These are phyloP conservation scores for Pseudocercospora vitis DNA, from an alignment of 2,329 filamentous ascomycete species.

Conservation along the genomic window DNA sequence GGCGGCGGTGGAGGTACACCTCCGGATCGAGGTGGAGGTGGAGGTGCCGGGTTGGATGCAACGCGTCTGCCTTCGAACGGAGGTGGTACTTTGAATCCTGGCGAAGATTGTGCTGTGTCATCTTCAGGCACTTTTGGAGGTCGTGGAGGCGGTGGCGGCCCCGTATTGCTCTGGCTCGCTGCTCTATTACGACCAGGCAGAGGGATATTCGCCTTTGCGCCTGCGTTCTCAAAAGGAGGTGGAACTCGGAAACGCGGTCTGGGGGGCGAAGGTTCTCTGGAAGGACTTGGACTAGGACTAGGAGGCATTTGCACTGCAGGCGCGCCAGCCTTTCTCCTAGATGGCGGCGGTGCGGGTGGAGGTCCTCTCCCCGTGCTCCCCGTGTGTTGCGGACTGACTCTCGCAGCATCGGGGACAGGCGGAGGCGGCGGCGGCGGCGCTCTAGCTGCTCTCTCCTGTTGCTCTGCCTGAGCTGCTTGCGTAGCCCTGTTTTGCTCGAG, in stretches of 20 bases:
- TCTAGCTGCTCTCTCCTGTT: slow-evolving; percentile 51
- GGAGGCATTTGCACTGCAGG: slow-evolving; percentile 44
- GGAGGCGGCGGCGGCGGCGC: slow-evolving; percentile 66
- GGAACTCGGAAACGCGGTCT: slow-evolving; percentile 77
- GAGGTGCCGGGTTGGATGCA: slow-evolving; percentile 67
- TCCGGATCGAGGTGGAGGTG: slow-evolving; percentile 25
- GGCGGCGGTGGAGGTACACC: slow-evolving; percentile 55
- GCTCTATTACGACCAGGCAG: slow-evolving; percentile 58
- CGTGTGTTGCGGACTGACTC: slow-evolving; percentile 63
- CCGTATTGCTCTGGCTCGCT: slow-evolving; percentile 32
- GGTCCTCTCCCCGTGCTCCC: slow-evolving; percentile 61
- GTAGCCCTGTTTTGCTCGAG: slow-evolving; percentile 63
- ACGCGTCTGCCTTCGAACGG: slow-evolving; percentile 67
- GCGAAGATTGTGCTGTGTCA: slow-evolving; percentile 35
- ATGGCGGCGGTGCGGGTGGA: slow-evolving; percentile 57
- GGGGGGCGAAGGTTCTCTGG: slow-evolving; percentile 69
- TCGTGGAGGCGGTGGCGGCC: slow-evolving; percentile 50
- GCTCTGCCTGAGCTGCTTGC: slow-evolving; percentile 45
- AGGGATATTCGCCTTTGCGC: slow-evolving; percentile 55
- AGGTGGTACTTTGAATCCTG: slow-evolving; percentile 74
- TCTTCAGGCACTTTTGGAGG: slow-evolving; percentile 59
- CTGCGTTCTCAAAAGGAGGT: slow-evolving; percentile 84
- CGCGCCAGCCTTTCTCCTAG: slow-evolving; percentile 38
- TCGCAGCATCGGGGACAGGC: slow-evolving; percentile 38
- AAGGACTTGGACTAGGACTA: slow-evolving; percentile 58